phyloP scores from a whole-genome alignment of 768 basidiomycete species.

The Rhizopogon salebrosus region DNA sequence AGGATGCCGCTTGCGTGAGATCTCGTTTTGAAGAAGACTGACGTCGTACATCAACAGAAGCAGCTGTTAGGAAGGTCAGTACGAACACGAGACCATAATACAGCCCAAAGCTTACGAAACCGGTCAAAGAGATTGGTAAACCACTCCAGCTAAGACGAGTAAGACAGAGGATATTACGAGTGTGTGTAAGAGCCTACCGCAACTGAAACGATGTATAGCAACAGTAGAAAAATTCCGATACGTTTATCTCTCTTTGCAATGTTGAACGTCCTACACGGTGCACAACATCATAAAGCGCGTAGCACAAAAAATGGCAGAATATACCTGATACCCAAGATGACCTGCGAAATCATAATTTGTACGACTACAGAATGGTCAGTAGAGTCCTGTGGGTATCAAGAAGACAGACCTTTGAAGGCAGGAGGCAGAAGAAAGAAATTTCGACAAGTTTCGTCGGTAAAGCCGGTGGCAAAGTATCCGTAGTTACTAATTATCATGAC shows the following conservation, averaged over 20 bases:
- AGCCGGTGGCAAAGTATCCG: slow-evolving; percentile 51
- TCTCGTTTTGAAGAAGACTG: background rate
- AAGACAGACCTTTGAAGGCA: slow-evolving; percentile 50
- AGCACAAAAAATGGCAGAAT: background rate
- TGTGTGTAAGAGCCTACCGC: slow-evolving; percentile 31
- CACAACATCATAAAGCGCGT: background rate
- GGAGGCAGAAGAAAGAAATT: slow-evolving; percentile 49
- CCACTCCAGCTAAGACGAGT: slow-evolving; percentile 45
- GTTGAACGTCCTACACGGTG: slow-evolving; percentile 44
- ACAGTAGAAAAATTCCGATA: slow-evolving; percentile 36
- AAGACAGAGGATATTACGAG: background rate
- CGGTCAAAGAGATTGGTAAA: slow-evolving; percentile 48
- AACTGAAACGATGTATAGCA: slow-evolving; percentile 36
- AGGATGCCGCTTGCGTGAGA: background rate
- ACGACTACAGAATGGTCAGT: slow-evolving; percentile 34
- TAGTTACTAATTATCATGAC: slow-evolving; percentile 48
- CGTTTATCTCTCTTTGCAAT: slow-evolving; percentile 41
- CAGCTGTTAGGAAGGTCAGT: slow-evolving; percentile 15
- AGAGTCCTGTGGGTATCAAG: background rate
- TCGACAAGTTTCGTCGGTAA: slow-evolving; percentile 42
- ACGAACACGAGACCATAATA: background rate
- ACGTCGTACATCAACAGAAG: slow-evolving; percentile 18
- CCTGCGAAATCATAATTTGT: slow-evolving; percentile 61
- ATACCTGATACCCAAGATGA: slow-evolving; percentile 58
- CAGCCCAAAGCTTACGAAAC: slow-evolving; percentile 36